phyloP scores from a whole-genome alignment of 306 rosid species.

The Purshia tridentata region DNA sequence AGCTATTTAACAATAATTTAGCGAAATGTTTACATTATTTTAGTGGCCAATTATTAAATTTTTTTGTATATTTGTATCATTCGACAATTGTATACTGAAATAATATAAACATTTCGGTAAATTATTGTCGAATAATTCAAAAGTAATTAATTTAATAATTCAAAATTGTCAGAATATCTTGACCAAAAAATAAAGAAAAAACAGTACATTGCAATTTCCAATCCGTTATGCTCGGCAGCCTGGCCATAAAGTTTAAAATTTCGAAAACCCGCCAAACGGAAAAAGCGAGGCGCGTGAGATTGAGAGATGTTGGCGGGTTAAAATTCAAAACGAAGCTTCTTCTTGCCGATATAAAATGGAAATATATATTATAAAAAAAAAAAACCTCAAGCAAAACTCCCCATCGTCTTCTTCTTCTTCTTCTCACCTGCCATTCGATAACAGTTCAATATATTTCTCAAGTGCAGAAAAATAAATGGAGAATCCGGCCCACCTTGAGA shows the following conservation, averaged over 20 bases:
- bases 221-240: no score
- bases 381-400: background rate
- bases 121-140: no score
- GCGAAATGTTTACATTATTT: no score
- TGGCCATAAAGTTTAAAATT: no score
- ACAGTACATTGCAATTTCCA: background rate
- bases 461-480: slow-evolving; percentile 30
- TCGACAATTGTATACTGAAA: no score
- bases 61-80: no score
- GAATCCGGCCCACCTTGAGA: slow-evolving; percentile 54
- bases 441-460: background rate
- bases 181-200: background rate
- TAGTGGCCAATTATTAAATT: no score
- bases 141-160: no score
- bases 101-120: no score
- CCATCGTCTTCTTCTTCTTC: background rate
- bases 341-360: background rate
- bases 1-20: no score
- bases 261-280: background rate
- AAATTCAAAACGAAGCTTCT: slow-evolving; percentile 16
- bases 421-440: background rate
- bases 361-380: background rate
- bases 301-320: slow-evolving; percentile 14
- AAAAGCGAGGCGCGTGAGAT: slow-evolving; percentile 15
- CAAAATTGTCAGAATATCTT: no score